Evolutionary conservation across 495 filamentous ascomycete genomes (phyloP).

Genomic region (Pyronema domesticum): DNA sequence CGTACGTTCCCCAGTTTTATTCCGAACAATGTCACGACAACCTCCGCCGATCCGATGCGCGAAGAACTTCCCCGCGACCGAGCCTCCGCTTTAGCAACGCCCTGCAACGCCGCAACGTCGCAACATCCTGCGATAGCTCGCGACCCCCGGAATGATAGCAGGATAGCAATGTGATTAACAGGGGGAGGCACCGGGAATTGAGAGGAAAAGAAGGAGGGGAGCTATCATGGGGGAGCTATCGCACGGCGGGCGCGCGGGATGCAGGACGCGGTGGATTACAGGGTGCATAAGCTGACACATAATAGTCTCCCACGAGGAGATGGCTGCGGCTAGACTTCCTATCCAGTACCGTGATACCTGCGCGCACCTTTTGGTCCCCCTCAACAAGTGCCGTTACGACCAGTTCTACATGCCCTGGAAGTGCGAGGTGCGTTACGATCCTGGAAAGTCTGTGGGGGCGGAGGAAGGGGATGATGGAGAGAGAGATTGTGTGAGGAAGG

Average conservation of each 20-base stretch:
- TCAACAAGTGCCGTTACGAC: conserved; percentile 84
- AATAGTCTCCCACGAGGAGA: conserved; percentile 69
- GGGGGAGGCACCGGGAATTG: too few relatives aligned
- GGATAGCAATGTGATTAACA: too few relatives aligned
- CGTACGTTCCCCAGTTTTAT: neutral
- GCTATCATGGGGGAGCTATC: too few relatives aligned
- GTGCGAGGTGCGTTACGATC: conserved; percentile 49
- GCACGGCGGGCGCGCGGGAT: too few relatives aligned
- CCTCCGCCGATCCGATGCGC: neutral
- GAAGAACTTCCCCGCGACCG: too few relatives aligned
- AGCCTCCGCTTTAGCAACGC: too few relatives aligned
- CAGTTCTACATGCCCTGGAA: conserved; percentile 95
- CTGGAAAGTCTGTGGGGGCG: neutral
- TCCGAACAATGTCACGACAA: neutral
- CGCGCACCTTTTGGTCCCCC: conserved; percentile 78
- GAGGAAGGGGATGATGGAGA: neutral
- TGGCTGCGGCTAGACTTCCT: conserved; percentile 78
- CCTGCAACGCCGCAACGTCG: too few relatives aligned
- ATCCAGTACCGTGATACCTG: conserved; percentile 86
- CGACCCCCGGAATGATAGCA: too few relatives aligned
- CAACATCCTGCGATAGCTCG: too few relatives aligned
- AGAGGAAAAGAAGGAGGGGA: too few relatives aligned
- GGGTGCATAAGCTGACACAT: neutral
- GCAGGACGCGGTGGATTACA: too few relatives aligned
- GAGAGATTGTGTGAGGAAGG: neutral